Evolutionary conservation across 495 filamentous ascomycete genomes (phyloP).

Genomic region (Xylaria intraflava): DNA sequence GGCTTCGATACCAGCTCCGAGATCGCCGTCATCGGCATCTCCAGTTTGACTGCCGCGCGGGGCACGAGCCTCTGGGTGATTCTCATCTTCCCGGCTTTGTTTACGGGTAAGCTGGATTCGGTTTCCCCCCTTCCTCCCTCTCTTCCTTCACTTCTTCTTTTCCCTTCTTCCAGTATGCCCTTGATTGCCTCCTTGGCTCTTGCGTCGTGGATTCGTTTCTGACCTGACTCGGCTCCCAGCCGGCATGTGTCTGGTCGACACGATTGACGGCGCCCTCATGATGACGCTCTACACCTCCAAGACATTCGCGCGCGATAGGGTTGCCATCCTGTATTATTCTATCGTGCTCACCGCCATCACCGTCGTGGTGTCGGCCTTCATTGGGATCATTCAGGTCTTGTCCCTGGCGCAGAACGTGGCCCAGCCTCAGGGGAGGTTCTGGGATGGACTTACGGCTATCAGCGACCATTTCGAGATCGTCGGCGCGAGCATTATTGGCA

Average conservation of each 20-base stretch:
- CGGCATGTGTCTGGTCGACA: constrained; percentile 89
- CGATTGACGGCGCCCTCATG: constrained; percentile 89
- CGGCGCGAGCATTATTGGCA: constrained; percentile 74
- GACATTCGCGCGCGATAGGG: constrained; percentile 62
- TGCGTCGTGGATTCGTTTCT: neutral
- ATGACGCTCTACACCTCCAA: constrained; percentile 85
- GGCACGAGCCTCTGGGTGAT: constrained; percentile 94
- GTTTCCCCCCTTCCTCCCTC: neutral
- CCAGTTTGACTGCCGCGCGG: constrained; percentile 72
- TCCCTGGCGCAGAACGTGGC: constrained; percentile 69
- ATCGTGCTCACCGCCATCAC: constrained; percentile 83
- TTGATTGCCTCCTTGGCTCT: neutral
- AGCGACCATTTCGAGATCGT: constrained; percentile 83
- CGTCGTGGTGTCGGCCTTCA: constrained; percentile 77
- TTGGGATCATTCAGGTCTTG: constrained; percentile 79
- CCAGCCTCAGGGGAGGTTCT: constrained; percentile 67
- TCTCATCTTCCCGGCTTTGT: constrained; percentile 82
- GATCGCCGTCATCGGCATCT: constrained; percentile 85
- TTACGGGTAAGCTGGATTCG: constrained; percentile 56
- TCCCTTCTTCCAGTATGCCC: too few species aligned
- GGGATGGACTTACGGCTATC: constrained; percentile 72
- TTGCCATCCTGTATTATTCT: constrained; percentile 90
- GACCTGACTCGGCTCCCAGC: constrained; percentile 35
- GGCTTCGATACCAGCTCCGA: constrained; percentile 96
- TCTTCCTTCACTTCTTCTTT: too few species aligned